Evolutionary conservation across 345 rosid species (phyloP).

Genomic region (Hibiscus tridactylites): DNA sequence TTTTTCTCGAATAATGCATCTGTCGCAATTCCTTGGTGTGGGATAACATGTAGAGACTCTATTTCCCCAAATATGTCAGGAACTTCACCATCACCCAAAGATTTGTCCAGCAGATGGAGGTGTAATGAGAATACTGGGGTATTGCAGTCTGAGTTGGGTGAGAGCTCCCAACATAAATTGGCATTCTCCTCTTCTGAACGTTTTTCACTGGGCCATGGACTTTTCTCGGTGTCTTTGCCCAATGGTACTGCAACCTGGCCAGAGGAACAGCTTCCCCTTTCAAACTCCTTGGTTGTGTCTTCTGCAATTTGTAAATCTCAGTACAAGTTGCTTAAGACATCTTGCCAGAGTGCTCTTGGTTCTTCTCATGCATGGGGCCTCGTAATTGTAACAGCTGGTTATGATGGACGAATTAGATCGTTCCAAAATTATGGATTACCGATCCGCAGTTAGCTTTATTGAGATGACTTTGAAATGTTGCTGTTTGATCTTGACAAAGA

Average conservation of each 20-base stretch:
- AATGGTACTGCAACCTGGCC: slow-evolving; percentile 60
- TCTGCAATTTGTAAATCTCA: slow-evolving; percentile 28
- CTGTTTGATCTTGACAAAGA: neutral
- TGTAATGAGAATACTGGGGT: slow-evolving; percentile 2
- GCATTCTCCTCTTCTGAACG: slow-evolving; percentile 24
- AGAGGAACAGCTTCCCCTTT: slow-evolving; percentile 33
- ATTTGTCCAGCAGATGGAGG: neutral
- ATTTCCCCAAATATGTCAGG: neutral
- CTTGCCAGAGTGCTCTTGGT: slow-evolving; percentile 17
- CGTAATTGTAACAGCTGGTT: slow-evolving; percentile 37
- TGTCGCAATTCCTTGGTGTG: neutral
- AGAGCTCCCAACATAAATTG: slow-evolving; percentile 18
- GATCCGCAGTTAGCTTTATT: slow-evolving; percentile 10
- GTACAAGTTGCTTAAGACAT: slow-evolving; percentile 24
- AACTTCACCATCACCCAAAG: slow-evolving; percentile 1
- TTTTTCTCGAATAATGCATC: slow-evolving; percentile 22
- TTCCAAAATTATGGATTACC: slow-evolving; percentile 44
- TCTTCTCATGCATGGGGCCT: slow-evolving; percentile 34
- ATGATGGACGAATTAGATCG: slow-evolving; percentile 38
- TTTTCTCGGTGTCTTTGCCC: slow-evolving; percentile 20
- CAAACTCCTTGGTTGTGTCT: slow-evolving; percentile 14
- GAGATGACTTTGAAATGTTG: neutral
- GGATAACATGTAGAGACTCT: slow-evolving; percentile 4
- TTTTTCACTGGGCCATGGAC: slow-evolving; percentile 11
- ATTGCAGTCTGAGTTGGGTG: slow-evolving; percentile 15